phyloP scores from a whole-genome alignment of 106 monocot species.

The Agapanthus africanus region DNA sequence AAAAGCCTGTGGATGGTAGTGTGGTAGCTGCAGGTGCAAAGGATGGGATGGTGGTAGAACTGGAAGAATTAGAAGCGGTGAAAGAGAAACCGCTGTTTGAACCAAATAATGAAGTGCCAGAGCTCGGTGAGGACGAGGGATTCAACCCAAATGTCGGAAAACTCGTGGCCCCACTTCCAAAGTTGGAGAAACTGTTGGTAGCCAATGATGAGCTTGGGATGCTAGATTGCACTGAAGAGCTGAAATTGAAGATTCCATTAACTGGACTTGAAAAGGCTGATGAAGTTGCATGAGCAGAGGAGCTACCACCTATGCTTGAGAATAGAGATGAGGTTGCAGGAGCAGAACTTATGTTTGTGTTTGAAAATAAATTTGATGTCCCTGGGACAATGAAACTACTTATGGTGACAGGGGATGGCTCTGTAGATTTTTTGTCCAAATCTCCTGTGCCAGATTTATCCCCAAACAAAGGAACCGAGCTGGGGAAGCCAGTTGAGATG shows the following conservation, averaged over 20 bases:
- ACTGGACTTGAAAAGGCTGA: constrained; percentile 18
- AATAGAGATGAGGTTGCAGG: neutral
- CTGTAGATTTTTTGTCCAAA: constrained; percentile 7
- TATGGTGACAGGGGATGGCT: constrained; percentile 10
- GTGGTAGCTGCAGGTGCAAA: constrained; percentile 12
- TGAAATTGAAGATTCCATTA: constrained; percentile 26
- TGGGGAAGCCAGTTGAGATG: neutral
- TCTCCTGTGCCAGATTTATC: constrained; percentile 2
- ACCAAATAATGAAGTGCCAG: constrained; percentile 23
- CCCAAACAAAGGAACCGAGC: constrained; percentile 6
- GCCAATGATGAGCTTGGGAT: neutral
- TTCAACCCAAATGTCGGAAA: constrained; percentile 14
- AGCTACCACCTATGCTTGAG: constrained; percentile 10
- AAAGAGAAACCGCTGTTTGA: constrained; percentile 24
- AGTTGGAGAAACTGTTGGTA: neutral
- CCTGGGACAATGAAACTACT: constrained; percentile 4
- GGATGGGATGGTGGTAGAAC: constrained; percentile 4
- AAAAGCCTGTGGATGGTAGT: constrained; percentile 13
- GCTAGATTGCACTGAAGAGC: constrained; percentile 1
- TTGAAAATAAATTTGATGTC: constrained; percentile 11
- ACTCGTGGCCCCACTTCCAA: constrained; percentile 20
- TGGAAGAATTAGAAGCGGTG: constrained; percentile 17
- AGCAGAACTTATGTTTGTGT: constrained; percentile 10
- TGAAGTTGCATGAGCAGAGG: constrained; percentile 12
- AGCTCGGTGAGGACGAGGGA: constrained; percentile 20